Evolutionary conservation across 1,139 yeast species (phyloP).

Genomic region (Lodderomyces beijingensis): DNA sequence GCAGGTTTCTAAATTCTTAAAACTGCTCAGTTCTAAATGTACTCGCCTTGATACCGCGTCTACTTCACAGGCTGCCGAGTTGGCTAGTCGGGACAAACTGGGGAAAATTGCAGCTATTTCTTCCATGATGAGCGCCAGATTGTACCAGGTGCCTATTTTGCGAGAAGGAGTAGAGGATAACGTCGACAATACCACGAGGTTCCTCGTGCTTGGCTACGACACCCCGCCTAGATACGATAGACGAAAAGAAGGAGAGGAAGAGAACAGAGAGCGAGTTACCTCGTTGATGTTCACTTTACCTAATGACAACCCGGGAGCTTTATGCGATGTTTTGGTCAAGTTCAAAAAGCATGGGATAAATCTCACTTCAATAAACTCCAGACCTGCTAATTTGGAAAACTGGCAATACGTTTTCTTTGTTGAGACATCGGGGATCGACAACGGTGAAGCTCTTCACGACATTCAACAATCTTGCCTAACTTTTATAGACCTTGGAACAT

Average conservation of each 20-base stretch:
- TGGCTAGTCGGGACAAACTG: slow-evolving; percentile 41
- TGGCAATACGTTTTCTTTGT: slow-evolving; percentile 88
- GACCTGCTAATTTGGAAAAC: slow-evolving; percentile 60
- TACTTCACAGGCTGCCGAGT: slow-evolving; percentile 80
- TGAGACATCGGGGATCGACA: slow-evolving; percentile 47
- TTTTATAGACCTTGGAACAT: slow-evolving; percentile 36
- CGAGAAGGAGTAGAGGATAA: slow-evolving; percentile 62
- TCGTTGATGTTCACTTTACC: slow-evolving; percentile 63
- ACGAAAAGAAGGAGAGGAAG: not conserved
- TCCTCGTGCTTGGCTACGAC: slow-evolving; percentile 55
- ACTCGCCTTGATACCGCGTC: slow-evolving; percentile 64
- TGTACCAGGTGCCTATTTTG: slow-evolving; percentile 58
- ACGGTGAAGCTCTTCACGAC: not conserved
- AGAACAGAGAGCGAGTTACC: slow-evolving; percentile 28
- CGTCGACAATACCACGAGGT: slow-evolving; percentile 76
- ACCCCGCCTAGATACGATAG: slow-evolving; percentile 9
- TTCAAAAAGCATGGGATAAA: slow-evolving; percentile 59
- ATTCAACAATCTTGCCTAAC: slow-evolving; percentile 21
- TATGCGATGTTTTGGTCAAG: slow-evolving; percentile 60
- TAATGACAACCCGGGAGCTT: slow-evolving; percentile 70
- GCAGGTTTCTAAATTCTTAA: slow-evolving; percentile 61
- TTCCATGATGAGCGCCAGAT: slow-evolving; percentile 56
- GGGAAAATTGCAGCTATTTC: slow-evolving; percentile 45
- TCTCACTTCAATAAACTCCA: slow-evolving; percentile 66
- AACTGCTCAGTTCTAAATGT: slow-evolving; percentile 31